Conservation (phyloP, 225 moss, liverwort and hornwort species). For the Ulota crispa region DNA sequence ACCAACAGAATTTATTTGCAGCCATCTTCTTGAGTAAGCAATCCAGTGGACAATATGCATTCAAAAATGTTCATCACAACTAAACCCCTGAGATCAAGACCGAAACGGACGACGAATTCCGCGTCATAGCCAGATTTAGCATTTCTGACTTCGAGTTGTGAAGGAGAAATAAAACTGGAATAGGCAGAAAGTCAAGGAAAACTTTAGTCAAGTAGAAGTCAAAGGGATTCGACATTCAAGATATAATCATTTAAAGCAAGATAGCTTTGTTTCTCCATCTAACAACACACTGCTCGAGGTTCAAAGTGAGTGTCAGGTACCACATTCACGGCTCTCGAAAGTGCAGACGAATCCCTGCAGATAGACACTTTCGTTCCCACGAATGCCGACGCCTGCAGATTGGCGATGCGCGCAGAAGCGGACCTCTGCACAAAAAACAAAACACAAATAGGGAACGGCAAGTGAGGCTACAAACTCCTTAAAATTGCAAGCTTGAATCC, state of each 20-base stretch:
- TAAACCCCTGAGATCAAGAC: background rate
- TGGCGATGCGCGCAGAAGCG: constrained; percentile 15
- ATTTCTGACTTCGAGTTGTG: background rate
- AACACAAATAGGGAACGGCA: background rate
- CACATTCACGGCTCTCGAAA: constrained; percentile 29
- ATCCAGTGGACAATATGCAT: background rate
- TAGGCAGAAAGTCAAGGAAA: background rate
- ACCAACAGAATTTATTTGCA: background rate
- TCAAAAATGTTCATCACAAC: background rate
- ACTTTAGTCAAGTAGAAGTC: background rate
- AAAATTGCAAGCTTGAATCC: background rate
- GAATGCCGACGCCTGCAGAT: constrained; percentile 41
- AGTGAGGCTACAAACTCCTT: background rate
- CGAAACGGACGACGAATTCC: background rate
- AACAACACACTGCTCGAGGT: background rate
- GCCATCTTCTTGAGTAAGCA: background rate
- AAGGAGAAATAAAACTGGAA: background rate
- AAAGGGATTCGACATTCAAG: background rate
- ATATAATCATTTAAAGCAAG: background rate
- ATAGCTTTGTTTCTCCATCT: background rate
- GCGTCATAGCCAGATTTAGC: background rate
- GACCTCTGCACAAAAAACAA: constrained; percentile 29
- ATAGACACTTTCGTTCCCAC: constrained; percentile 31
- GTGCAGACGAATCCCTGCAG: constrained; percentile 36
- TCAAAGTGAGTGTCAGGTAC: constrained; percentile 18